These are phyloP conservation scores for Peterozyma xylosa DNA, from an alignment of 805 yeast genomes.

Conservation along the genomic window DNA sequence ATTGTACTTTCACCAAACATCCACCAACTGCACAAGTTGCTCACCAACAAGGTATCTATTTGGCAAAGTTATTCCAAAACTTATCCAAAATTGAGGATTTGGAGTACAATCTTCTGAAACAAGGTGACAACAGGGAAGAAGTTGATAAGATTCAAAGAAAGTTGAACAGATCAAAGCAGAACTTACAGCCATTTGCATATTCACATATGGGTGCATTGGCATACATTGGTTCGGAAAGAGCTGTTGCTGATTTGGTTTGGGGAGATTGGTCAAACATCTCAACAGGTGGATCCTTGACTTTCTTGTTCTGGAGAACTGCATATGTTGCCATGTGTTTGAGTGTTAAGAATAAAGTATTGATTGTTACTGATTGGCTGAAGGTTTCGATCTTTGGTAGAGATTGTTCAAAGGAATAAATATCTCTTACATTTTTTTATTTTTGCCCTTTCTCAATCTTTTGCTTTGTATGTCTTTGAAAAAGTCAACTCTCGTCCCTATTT, in stretches of 20 bases:
- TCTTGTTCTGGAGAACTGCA: conserved; percentile 91
- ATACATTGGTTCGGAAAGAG: conserved; percentile 87
- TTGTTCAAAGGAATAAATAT: conserved; percentile 64
- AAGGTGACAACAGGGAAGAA: conserved; percentile 21
- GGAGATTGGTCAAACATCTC: conserved; percentile 75
- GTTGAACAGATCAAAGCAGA: conserved; percentile 31
- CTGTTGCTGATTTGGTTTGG: conserved; percentile 85
- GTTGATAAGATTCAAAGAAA: conserved; percentile 38
- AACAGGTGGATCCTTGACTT: conserved; percentile 80
- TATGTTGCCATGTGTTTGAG: conserved; percentile 90
- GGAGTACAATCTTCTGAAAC: conserved; percentile 25
- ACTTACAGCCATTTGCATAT: conserved; percentile 62
- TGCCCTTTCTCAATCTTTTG: too few relatives aligned
- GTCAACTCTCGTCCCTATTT: too few relatives aligned
- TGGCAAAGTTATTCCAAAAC: conserved; percentile 65
- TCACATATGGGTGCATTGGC: conserved; percentile 91
- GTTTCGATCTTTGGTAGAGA: conserved; percentile 88
- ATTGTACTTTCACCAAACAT: conserved; percentile 84
- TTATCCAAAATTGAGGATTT: conserved; percentile 54
- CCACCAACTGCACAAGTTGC: conserved; percentile 99
- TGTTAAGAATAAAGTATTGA: conserved; percentile 80
- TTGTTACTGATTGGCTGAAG: conserved; percentile 84
- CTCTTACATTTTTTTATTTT: too few relatives aligned
- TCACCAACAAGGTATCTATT: conserved; percentile 82
- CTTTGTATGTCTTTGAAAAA: too few relatives aligned